A percentile compares a stretch with the other conserved stretches of the same genome.
Evolutionary conservation across 2,329 filamentous ascomycete genomes (phyloP).

Genomic region (Sclerotinia minor): DNA sequence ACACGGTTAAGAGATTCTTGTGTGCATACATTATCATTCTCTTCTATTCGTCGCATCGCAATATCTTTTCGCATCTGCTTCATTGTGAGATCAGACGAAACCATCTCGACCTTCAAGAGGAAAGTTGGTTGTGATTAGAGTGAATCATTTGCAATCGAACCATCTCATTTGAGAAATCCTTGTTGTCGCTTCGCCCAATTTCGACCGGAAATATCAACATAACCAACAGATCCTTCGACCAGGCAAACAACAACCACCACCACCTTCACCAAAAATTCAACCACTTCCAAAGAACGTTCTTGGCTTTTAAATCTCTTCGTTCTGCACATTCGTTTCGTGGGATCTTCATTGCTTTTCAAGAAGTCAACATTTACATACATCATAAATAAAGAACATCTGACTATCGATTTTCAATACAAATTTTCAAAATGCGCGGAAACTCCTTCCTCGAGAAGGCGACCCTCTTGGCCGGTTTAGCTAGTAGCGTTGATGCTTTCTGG

Average conservation of each 20-base stretch:
- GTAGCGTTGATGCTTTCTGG: conserved; percentile 69
- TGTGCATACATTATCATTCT: conserved; percentile 12
- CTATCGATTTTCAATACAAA: background rate
- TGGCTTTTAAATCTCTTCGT: background rate
- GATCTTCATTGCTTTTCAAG: conserved; percentile 2
- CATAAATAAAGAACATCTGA: background rate
- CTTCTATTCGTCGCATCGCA: too few relatives aligned
- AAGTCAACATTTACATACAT: background rate
- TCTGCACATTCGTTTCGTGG: conserved; percentile 15
- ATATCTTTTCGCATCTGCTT: too few relatives aligned
- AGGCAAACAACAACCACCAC: conserved; percentile 5
- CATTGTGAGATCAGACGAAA: background rate
- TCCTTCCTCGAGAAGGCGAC: conserved; percentile 11
- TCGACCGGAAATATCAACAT: background rate
- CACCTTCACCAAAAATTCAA: background rate
- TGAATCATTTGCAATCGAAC: conserved; percentile 10
- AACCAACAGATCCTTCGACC: background rate
- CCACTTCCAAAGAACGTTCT: conserved; percentile 10
- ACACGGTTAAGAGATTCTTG: background rate
- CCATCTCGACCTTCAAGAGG: background rate
- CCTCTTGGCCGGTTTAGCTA: background rate
- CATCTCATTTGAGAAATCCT: conserved; percentile 1
- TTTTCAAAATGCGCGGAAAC: conserved; percentile 17
- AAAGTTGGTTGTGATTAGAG: background rate
- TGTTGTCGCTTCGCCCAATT: background rate